These are phyloP conservation scores for Leucocoprinus leucothites DNA, from an alignment of 768 basidiomycete genomes.

Conservation along the genomic window DNA sequence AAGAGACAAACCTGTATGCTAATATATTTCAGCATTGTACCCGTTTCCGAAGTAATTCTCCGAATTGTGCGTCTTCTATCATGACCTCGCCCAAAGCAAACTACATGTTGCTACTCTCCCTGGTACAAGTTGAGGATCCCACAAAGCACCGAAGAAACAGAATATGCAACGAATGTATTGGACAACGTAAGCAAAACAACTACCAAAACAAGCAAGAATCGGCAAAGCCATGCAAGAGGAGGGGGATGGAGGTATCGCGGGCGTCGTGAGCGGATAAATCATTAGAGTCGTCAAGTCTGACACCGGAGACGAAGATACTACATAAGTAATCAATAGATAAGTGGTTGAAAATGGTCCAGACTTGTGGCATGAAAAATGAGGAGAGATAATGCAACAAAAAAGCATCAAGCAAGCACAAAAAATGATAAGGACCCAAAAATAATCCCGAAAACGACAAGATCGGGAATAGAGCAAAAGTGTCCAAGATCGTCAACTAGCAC, in stretches of 20 bases:
- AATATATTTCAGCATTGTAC: too few species aligned
- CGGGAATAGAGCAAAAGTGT: too few species aligned
- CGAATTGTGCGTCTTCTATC: too few species aligned
- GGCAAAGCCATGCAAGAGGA: not conserved
- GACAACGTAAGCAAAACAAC: not conserved
- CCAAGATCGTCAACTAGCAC: too few species aligned
- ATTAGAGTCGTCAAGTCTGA: constrained; percentile 5
- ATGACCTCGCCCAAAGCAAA: too few species aligned
- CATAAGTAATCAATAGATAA: constrained; percentile 12
- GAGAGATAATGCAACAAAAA: not conserved
- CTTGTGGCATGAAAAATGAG: not conserved
- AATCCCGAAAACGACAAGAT: not conserved
- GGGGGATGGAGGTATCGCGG: constrained; percentile 4
- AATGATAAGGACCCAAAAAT: not conserved
- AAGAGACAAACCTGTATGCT: too few species aligned
- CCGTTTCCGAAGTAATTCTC: too few species aligned
- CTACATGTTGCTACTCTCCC: too few species aligned
- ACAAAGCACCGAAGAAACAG: too few species aligned
- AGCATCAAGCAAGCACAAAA: constrained; percentile 2
- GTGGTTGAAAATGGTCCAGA: not conserved
- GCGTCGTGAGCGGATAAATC: constrained; percentile 2
- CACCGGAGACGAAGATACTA: constrained; percentile 1
- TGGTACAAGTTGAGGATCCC: too few species aligned
- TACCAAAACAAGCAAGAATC: not conserved
- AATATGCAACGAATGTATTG: constrained; percentile 3